Conservation (phyloP, 352 stramenopile species). For the Phytophthora pisi region DNA sequence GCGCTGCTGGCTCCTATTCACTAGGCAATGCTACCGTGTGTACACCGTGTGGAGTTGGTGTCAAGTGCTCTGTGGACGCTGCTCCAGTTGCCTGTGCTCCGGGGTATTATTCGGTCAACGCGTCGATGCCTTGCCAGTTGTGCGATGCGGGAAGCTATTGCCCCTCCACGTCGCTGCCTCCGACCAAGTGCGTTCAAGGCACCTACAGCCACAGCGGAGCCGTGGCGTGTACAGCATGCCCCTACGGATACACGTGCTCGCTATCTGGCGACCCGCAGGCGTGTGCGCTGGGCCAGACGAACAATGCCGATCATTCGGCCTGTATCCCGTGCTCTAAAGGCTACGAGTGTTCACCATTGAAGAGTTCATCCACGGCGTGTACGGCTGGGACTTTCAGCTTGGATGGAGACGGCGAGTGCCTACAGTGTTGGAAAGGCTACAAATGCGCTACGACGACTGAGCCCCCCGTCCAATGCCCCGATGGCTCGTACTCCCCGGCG, state of each 20-base stretch:
- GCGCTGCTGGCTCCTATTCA: slow-evolving; percentile 52
- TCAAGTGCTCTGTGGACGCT: slow-evolving; percentile 42
- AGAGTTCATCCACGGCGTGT: slow-evolving; percentile 24
- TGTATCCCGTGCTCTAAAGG: slow-evolving; percentile 56
- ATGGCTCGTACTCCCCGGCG: slow-evolving; percentile 37
- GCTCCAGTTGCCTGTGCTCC: slow-evolving; percentile 31
- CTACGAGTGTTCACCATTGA: slow-evolving; percentile 45
- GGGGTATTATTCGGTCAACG: slow-evolving; percentile 39
- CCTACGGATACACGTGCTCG: slow-evolving; percentile 51
- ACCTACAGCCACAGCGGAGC: slow-evolving; percentile 49
- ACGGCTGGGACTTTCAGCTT: slow-evolving; percentile 45
- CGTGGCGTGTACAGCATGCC: slow-evolving; percentile 48
- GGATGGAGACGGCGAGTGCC: slow-evolving; percentile 50
- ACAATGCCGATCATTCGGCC: slow-evolving; percentile 46
- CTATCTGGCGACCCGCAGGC: slow-evolving; percentile 28
- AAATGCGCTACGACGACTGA: slow-evolving; percentile 45
- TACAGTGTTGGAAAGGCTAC: slow-evolving; percentile 52
- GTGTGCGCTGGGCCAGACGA: slow-evolving; percentile 49
- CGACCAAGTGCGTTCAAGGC: slow-evolving; percentile 39
- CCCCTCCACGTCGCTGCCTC: slow-evolving; percentile 31
- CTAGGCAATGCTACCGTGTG: slow-evolving; percentile 41
- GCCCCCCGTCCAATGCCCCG: slow-evolving; percentile 37
- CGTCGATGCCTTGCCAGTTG: slow-evolving; percentile 25
- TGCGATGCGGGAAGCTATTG: slow-evolving; percentile 49
- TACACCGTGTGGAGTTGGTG: slow-evolving; percentile 51